Percentiles rank a stretch among this genome's conserved stretches.
phyloP scores from a whole-genome alignment of 306 rosid genomes.

The Ammopiptanthus mongolicus region DNA sequence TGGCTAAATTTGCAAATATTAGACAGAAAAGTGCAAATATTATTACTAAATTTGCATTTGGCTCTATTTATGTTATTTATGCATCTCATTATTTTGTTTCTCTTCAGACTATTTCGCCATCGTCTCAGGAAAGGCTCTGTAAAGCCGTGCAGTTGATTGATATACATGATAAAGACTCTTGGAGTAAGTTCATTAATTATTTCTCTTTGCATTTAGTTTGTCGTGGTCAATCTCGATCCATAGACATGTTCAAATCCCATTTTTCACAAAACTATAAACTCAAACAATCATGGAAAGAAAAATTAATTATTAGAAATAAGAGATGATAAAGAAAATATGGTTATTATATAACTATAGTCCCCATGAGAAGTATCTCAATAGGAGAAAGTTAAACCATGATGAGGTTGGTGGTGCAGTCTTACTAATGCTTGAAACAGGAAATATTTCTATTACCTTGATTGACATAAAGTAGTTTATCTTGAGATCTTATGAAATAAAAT shows the following conservation, averaged over 20 bases:
- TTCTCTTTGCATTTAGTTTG: background rate
- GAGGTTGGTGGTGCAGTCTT: background rate
- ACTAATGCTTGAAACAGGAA: background rate
- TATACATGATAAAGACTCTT: slow-evolving; percentile 32
- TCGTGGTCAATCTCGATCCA: background rate
- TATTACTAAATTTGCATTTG: slow-evolving; percentile 3
- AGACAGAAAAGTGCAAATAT: slow-evolving; percentile 60
- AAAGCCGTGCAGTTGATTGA: slow-evolving; percentile 58
- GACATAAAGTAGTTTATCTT: background rate
- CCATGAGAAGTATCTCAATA: background rate
- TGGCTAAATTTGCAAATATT: too few species aligned
- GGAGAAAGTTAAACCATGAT: slow-evolving; percentile 5
- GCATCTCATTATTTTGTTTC: slow-evolving; percentile 31
- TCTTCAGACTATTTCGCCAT: slow-evolving; percentile 76
- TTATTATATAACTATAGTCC: background rate
- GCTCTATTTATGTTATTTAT: slow-evolving; percentile 23
- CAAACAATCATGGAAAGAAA: background rate
- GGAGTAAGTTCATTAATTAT: slow-evolving; percentile 43
- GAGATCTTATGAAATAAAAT: background rate
- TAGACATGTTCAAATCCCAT: background rate
- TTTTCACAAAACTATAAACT: background rate
- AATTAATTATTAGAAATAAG: background rate
- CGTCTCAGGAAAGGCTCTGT: slow-evolving; percentile 72
- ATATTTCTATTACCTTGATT: background rate
- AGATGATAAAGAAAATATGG: background rate